Percentiles rank a stretch among this genome's conserved stretches.
Evolutionary conservation across 768 basidiomycete species (phyloP).

Genomic region (Phlebiopsis flavidoalba): DNA sequence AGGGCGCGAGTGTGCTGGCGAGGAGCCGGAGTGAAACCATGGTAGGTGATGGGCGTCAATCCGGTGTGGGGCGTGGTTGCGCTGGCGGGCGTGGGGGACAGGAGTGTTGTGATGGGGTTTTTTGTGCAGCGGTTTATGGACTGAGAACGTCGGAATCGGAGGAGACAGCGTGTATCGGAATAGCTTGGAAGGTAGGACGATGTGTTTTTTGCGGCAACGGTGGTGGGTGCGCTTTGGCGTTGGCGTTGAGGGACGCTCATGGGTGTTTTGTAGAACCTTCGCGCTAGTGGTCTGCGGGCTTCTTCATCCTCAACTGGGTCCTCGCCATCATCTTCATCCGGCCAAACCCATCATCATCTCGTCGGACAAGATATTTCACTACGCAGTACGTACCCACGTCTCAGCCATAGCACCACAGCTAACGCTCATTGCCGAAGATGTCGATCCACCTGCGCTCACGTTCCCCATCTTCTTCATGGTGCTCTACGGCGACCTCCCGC

Average conservation of each 20-base stretch:
- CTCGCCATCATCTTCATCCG: constrained; percentile 50
- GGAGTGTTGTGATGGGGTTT: constrained; percentile 46
- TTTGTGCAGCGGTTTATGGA: constrained; percentile 59
- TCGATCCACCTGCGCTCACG: constrained; percentile 55
- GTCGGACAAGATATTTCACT: constrained; percentile 63
- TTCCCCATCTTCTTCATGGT: constrained; percentile 62
- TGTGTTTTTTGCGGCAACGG: constrained; percentile 72
- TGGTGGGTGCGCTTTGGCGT: constrained; percentile 18
- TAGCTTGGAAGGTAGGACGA: no score
- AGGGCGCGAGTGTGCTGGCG: constrained; percentile 28
- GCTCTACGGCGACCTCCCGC: constrained; percentile 68
- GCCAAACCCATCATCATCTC: constrained; percentile 36
- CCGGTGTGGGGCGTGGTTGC: constrained; percentile 35
- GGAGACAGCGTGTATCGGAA: constrained; percentile 41
- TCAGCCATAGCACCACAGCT: no score
- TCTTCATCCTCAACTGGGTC: constrained; percentile 67
- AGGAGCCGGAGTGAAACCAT: constrained; percentile 29
- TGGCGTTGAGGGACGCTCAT: no score
- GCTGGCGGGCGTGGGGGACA: constrained; percentile 56
- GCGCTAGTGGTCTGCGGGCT: constrained; percentile 60
- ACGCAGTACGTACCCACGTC: constrained; percentile 39
- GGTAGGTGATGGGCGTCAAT: no score
- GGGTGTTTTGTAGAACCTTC: constrained; percentile 26
- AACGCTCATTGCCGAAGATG: no score
- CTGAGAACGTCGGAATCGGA: constrained; percentile 50